phyloP scores from a whole-genome alignment of 768 basidiomycete genomes.

The Podaxis mareebaensis region DNA sequence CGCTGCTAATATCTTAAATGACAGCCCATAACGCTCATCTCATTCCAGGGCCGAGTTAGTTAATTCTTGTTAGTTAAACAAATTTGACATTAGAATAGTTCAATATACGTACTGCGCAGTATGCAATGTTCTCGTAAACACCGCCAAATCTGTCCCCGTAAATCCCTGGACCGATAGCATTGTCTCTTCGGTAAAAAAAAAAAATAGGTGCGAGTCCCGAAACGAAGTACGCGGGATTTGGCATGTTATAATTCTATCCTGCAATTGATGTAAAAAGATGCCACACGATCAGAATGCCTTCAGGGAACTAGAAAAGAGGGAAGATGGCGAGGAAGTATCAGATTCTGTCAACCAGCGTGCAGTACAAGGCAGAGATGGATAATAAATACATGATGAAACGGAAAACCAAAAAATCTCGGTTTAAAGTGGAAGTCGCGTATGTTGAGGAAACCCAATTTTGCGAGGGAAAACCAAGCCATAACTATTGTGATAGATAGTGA shows the following conservation, averaged over 20 bases:
- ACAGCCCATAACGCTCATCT: background rate
- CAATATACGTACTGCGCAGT: no score
- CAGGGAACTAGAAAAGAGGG: background rate
- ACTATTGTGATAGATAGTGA: background rate
- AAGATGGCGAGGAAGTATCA: background rate
- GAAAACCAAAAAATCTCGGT: background rate
- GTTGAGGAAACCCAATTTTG: background rate
- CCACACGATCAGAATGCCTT: background rate
- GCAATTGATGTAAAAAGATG: background rate
- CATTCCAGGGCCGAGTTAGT: background rate
- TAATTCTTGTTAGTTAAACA: no score
- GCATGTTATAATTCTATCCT: no score
- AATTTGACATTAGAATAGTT: no score
- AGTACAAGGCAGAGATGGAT: background rate
- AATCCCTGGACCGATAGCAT: no score
- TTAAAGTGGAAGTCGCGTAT: background rate
- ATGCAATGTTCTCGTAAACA: no score
- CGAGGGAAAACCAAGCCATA: background rate
- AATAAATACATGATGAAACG: conserved; percentile 3
- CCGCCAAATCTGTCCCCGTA: no score
- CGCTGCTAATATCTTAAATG: background rate
- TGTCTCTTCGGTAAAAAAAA: no score
- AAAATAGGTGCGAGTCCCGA: no score
- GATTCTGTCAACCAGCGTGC: background rate
- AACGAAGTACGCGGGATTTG: no score